Base-by-base conservation (phyloP, 164 flowering plant species). In the Vitis labrusca region DNA sequence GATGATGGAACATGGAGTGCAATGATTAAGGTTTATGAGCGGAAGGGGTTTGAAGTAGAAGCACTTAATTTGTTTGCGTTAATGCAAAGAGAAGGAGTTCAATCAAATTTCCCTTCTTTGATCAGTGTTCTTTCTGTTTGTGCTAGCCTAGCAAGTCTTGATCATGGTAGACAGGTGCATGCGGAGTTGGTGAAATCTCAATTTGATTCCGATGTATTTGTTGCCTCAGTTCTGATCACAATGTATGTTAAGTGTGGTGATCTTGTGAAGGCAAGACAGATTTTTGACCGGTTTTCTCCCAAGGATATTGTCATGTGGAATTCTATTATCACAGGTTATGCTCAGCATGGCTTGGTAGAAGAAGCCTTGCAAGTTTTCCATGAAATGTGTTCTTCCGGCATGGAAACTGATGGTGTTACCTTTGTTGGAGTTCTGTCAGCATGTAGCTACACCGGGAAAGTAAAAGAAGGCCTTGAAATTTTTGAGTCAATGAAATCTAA, bases 281-380 rank as follows among this genome's bases (percentile, higher is more conserved):
- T 92, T 10, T 92, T 92, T 73, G 85, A 87, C 61, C 66, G 81
- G 69, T 86, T 80, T 68, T 44, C 82, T 37, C 11, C 67, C 0
- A 89, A 89, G 81, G 97, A 92, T 73, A 51, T 79, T 67, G 92
- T 91, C 5, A 89, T 92, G 92, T 92, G 97, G 97, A 92, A 90
- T 71, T 86, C 96, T 48, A 82, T 92, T 47, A 88, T 92, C 49
- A 77, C 92, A 10, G 94, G 95, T 30, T 90, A 90, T 72, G 87
- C 92, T 49, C 96, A 89, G 50, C 91, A 92, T 73, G 96, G 97
- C 29, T 68, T 89, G 59, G 94, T 82, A 56, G 83, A 83, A 61
- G 85, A 87, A 78, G 89, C 96, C 54, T 72, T 92, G 10, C 59
- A 74, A 67, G 77, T 85, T 63, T 92, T 90, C 69, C 61, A 62